Conservation (phyloP, 2,329 filamentous ascomycete species). For the Furcasterigmium sp. region DNA sequence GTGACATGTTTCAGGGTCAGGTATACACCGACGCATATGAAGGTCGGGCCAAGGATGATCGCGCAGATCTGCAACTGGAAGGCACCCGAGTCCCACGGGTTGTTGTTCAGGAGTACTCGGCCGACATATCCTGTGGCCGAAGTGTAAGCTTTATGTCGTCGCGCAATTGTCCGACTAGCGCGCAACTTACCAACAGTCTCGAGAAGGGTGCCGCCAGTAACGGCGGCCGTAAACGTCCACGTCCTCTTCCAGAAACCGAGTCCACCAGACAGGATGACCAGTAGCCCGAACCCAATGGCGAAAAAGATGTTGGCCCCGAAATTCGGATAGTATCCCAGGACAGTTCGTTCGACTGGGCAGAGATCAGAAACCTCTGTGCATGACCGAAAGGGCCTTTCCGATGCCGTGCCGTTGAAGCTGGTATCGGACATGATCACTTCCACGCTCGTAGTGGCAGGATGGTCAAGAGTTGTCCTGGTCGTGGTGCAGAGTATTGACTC, state of each 20-base stretch:
- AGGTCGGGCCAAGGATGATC: slow-evolving; percentile 54
- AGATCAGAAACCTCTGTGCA: slow-evolving; percentile 32
- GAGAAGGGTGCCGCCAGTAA: slow-evolving; percentile 43
- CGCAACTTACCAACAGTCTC: slow-evolving; percentile 41
- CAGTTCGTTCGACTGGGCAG: slow-evolving; percentile 48
- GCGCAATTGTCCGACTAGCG: no score
- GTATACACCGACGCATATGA: slow-evolving; percentile 59
- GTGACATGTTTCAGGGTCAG: slow-evolving; percentile 58
- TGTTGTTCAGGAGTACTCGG: slow-evolving; percentile 42
- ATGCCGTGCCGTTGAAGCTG: not conserved
- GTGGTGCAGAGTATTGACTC: no score
- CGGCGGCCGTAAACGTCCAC: slow-evolving; percentile 47
- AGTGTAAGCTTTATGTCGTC: slow-evolving; percentile 16
- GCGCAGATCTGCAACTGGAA: slow-evolving; percentile 56
- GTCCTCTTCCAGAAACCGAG: slow-evolving; percentile 45
- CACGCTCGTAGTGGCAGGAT: no score
- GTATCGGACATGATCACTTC: no score
- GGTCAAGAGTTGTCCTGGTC: no score
- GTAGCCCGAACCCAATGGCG: slow-evolving; percentile 40
- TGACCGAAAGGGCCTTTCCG: slow-evolving; percentile 9
- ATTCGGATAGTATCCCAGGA: slow-evolving; percentile 52
- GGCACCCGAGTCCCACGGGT: slow-evolving; percentile 48
- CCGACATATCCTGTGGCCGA: slow-evolving; percentile 44
- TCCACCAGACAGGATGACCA: slow-evolving; percentile 32
- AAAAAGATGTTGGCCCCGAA: slow-evolving; percentile 52